Evolutionary conservation across 2,329 filamentous ascomycete species (phyloP), one percentile per base, ranked within the genome.

Genomic region (Penicillium hordei): DNA sequence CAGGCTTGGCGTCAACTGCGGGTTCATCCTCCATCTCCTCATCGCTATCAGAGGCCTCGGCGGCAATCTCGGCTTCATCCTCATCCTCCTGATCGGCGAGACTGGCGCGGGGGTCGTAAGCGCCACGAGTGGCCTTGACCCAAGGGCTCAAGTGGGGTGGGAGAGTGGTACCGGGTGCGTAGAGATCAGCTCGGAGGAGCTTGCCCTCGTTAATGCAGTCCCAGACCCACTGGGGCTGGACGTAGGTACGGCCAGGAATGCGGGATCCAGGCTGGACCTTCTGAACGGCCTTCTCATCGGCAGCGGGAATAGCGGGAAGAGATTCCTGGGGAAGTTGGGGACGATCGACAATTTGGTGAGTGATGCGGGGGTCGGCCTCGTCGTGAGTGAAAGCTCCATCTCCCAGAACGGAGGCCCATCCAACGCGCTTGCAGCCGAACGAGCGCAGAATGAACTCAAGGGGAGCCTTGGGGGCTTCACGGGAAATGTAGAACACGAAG

Each of bases 141-240:
- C 96, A 99, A 27, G 94, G 94, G 75, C 93, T 97, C 67, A 99
- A 77, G 82, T 99, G 94, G 13, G 94, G 94, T 23, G 94, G 94
- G 33, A 99, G 82, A 65, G 91, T 88, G 19, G 93, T 89, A 19
- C 94, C 94, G 2, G 94, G 94, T 0, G 89, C 90, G 70, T 99
- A 99, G 36, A 93, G 78, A 71, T 97, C 91, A 33, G 93, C 86
- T 64, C 89, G 84, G 73, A 97, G 87, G 55, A 99, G 80, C 75
- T 93, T 91, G 61, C 91, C 91, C 45, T 94, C 90, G 73, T 99
- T 99, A 73, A 96, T 80, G 69, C 90, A 93, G 72, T 99, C 94
- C 94, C 94, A 99, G 4, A 99, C 87, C 93, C 95, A 99, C 74
- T 99, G 94, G 21, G 94, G 94, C 79, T 99, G 94, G 55, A 99